Base-by-base conservation (phyloP, 495 filamentous ascomycete genomes). In the Hypoxylon lienhwacheense region DNA sequence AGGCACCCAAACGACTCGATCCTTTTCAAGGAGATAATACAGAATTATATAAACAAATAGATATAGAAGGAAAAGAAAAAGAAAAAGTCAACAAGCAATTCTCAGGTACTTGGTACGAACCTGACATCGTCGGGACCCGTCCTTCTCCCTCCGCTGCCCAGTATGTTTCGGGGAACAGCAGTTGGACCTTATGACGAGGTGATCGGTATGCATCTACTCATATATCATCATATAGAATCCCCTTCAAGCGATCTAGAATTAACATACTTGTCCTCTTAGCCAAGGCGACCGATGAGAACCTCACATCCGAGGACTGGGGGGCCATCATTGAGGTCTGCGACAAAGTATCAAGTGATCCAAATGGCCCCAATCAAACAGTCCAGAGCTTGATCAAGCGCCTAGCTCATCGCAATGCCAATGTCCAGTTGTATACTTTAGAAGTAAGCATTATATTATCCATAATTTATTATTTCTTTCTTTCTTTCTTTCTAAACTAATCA, bases 301-400 rank as follows among this genome's bases (percentile, higher is more conserved):
- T 97, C 66, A 97, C 93, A 6, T 88, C 88, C 33, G 95, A 97
- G 76, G 96, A 97, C 72, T 98, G 93, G 93, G 93, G 93, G 64
- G 91, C 86, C 69, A 98, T 98, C 70, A 85, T 98, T 72, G 93
- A 98, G 79, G 91, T 97, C 48, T 97, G 92, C 79, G 93, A 98
- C 72, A 91, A 90, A 66, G 93, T 97, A 32, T 73, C 66, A 20
- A 72, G 66, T 42, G 71, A 79, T 47, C 43, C 68, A 34, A 79
- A 75, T 66, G 82, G 91, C 33, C 80, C 90, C 42, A 96, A 95
- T 73, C 92, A 97, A 75, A 91, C 85, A 12, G 89, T 97, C 54
- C 88, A 90, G 55, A 87, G 89, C 52, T 80, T 98, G 79, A 98
- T 97, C 70, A 97, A 96, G 74, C 80, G 93, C 51, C 78, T 98